Evolutionary conservation across 1,284 basidiomycete genomes (phyloP), one percentile per base, ranked within the genome.

Genomic region (Flammula alnicola): DNA sequence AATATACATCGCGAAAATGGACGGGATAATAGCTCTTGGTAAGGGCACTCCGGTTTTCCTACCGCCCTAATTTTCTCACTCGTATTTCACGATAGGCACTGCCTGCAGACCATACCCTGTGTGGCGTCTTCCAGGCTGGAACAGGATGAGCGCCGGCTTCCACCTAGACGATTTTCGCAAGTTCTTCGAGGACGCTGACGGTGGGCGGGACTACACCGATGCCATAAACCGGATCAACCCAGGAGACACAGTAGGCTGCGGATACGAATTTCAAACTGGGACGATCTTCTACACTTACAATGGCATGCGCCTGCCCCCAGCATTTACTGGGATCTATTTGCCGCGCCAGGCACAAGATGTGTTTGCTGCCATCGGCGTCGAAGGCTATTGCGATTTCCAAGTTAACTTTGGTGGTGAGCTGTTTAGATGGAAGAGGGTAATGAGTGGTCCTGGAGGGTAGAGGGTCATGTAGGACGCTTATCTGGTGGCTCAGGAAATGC

Each of bases 161-260:
- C 85, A 88, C 57, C 74, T 88, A 26, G 86, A 88, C 59, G 86
- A 88, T 65, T 70, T 84, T 59, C 78, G 83, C 57, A 86, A 86
- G 61, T 88, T 86, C 72, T 86, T 80, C 57, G 84, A 87, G 59
- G 81, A 86, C 56, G 70, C 82, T 0, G 71, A 80, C 32, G 85
- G 84, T 14, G 85, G 86, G 6, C 74, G 77, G 1, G 79, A 83
- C 57, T 86, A 85, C 63, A 55, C 67, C 35, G 55, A 69, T 11
- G 46, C 51, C 3, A 58, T 76, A 25, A 57, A 60, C 3, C 60
- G 59, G 27, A 68, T 79, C 49, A 56, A 51, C 1, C 49, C 71
- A 6, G 79, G 77, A 3, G 80, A 85, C 62, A 77, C 68, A 2
- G 60, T 88, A 36, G 84, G 86, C 3, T 85, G 83, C 47, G 85